Base-by-base conservation (phyloP, 2,329 filamentous ascomycete genomes). In the Apiospora arundinis region DNA sequence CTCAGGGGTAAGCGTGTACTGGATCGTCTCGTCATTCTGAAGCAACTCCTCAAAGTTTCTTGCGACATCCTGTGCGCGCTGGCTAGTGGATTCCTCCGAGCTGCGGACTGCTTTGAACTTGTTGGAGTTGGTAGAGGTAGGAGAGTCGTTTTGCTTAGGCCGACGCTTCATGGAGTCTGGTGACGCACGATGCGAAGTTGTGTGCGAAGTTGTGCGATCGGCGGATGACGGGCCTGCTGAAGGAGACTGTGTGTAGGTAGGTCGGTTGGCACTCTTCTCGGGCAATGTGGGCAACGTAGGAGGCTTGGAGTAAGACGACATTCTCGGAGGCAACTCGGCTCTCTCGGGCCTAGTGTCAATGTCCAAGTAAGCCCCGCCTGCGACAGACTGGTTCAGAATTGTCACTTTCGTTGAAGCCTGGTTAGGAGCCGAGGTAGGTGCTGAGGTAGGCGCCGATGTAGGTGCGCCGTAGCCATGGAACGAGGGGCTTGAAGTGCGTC, bases 1-100 rank as follows among this genome's bases (percentile, higher is more conserved):
- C 78, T 93, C 91, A 0, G 93, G 93, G 0, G 93, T 96, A 40
- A 95, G 85, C 1, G 93, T 95, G 79, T 92, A 95, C 76, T 93
- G 93, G 60, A 95, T 91, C 1, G 93, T 95, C 78, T 95, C 90
- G 76, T 94, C 92, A 80, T 93, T 95, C 71, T 93, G 90, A 73
- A 96, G 95, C 68, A 95, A 85, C 75, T 95, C 88, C 77, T 96
- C 93, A 77, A 96, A 92, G 75, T 92, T 90, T 66, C 88, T 89
- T 12, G 89, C 88, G 67, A 92, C 89, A 71, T 91, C 89, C 65
- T 89, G 88, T 8, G 84, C 82, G 7, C 83, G 84, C 71, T 78
- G 85, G 23, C 79, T 78, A 32, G 81, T 81, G 74, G 85, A 87
- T 21, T 92, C 90, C 74, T 92, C 89, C 0, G 90, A 91, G 4